Evolutionary conservation across 108 stramenopile genomes (phyloP), one percentile per base, ranked within the genome.

Genomic region (Nitzschia putrida): DNA sequence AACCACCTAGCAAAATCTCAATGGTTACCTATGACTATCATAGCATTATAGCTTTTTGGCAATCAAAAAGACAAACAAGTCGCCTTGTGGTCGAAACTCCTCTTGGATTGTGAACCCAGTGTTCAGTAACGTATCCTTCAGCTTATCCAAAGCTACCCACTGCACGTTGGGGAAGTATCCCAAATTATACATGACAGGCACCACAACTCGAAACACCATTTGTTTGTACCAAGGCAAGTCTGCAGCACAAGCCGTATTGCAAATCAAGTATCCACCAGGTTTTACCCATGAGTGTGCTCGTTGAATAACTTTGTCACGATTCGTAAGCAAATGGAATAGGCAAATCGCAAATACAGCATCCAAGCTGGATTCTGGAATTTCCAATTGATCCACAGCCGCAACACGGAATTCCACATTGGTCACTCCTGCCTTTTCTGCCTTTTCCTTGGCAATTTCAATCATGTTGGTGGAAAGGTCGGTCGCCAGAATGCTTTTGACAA

Each of bases 401-500:
- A 10, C 9, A 21, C 57, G 18, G 22, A 73, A 73, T 39, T 55
- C 43, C 9, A 73, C 72, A 61, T 73, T 73, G 21, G 44, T 37
- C 7, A 73, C 65, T 5, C 21, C 18, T 57, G 29, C n/a, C n/a
- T 66, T 65, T 12, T n/a, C 54, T 25, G 53, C 53, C 25, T 45
- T 26, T 1, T 16, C 29, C 20, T 66, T 44, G 1, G 66, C 66
- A 12, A 53, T 53, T 37, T 66, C 66, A 29, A 66, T 52, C 66
- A 66, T 53, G 13, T 39, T 66, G 66, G 51, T 1, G 18, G 74
- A 75, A 34, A 75, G 34, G 25, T 75, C 74, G 10, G 40, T 75
- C 5, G 74, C 74, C 0, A 52, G 50, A 39, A 75, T 43, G 37
- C 25, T 24, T 50, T 69, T 60, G 1, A 75, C 74, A 41, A 39